phyloP scores from a whole-genome alignment of 2,329 filamentous ascomycete genomes.

The Grosmannia penicillata region DNA sequence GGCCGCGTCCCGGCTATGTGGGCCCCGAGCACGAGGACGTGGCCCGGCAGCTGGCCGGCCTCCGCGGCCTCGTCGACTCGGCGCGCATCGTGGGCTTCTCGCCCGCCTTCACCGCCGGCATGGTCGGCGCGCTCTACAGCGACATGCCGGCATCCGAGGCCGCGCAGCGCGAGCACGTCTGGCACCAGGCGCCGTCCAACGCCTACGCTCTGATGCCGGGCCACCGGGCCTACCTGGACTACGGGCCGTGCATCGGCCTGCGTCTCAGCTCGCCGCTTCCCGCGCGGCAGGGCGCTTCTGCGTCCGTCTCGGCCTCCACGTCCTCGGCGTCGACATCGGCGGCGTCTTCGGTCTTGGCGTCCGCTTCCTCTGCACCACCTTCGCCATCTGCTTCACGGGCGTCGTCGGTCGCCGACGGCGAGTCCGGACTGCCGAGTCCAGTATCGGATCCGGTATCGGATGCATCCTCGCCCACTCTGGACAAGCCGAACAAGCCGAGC shows the following conservation, averaged over 20 bases:
- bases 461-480: too few species aligned
- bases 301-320: neutral
- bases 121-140: neutral
- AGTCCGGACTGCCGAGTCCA: too few species aligned
- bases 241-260: neutral
- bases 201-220: slow-evolving; percentile 16
- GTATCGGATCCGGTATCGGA: too few species aligned
- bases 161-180: slow-evolving; percentile 5
- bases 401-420: too few species aligned
- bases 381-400: too few species aligned
- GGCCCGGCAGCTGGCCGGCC: slow-evolving; percentile 16
- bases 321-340: neutral
- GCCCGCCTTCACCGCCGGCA: neutral
- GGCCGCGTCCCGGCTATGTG: slow-evolving; percentile 6
- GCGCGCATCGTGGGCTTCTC: slow-evolving; percentile 22
- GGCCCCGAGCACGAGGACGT: slow-evolving; percentile 11
- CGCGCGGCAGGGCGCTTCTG: neutral
- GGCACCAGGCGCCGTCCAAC: slow-evolving; percentile 13
- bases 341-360: too few species aligned
- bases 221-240: slow-evolving; percentile 13
- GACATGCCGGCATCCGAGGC: too few species aligned
- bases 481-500: too few species aligned
- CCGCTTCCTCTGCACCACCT: too few species aligned
- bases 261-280: neutral
- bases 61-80: slow-evolving; percentile 17